A percentile compares a stretch with the other conserved stretches of the same genome.
Evolutionary conservation across 2,329 filamentous ascomycete species (phyloP).

Genomic region (Gremmenia infestans): DNA sequence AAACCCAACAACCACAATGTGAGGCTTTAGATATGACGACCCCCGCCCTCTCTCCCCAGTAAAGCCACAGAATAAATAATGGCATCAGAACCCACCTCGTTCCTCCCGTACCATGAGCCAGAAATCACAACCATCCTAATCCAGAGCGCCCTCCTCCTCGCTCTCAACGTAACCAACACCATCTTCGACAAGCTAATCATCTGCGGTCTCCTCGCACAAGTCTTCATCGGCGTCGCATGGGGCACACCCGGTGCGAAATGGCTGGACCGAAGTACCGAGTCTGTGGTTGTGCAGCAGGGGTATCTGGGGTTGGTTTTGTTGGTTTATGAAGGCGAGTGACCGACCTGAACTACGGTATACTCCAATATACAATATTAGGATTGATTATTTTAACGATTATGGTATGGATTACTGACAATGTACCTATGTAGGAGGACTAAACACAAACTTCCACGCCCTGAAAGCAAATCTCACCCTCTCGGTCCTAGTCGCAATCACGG

Average conservation of each 20-base stretch:
- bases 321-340: slow-evolving; percentile 51
- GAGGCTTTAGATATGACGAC: too few relatives aligned
- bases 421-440: slow-evolving; percentile 31
- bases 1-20: neutral
- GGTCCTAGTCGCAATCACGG: slow-evolving; percentile 57
- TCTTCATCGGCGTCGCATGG: slow-evolving; percentile 2
- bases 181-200: slow-evolving; percentile 41
- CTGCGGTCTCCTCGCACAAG: slow-evolving; percentile 4
- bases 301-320: slow-evolving; percentile 66
- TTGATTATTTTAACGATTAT: neutral
- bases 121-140: slow-evolving; percentile 53
- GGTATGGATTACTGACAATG: neutral
- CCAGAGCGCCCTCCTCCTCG: slow-evolving; percentile 55
- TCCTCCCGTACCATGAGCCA: slow-evolving; percentile 52
- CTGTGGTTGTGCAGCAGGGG: slow-evolving; percentile 57
- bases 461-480: slow-evolving; percentile 58
- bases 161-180: slow-evolving; percentile 54
- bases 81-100: neutral
- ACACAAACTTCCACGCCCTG: slow-evolving; percentile 32
- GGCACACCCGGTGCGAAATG: slow-evolving; percentile 30
- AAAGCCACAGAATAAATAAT: neutral
- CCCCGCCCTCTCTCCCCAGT: neutral
- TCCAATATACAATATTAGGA: too few relatives aligned
- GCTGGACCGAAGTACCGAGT: slow-evolving; percentile 47
- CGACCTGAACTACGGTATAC: too few relatives aligned